These are phyloP conservation scores for Camellia granthamiana DNA, from an alignment of 148 eudicot genomes.

Conservation along the genomic window DNA sequence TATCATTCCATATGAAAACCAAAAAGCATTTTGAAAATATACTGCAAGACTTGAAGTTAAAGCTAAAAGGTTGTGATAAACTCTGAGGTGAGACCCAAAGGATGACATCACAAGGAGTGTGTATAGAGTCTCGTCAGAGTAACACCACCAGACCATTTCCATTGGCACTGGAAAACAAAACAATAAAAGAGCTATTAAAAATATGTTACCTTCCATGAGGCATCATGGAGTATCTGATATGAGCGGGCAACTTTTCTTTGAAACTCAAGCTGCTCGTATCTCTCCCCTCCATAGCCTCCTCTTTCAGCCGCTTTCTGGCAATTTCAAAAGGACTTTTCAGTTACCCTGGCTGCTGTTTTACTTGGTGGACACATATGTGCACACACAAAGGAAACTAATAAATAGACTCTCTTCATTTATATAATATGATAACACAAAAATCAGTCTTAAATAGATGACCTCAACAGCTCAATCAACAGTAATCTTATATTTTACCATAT, in stretches of 20 bases:
- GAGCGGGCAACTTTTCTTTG: constrained; percentile 72
- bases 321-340: constrained; percentile 9
- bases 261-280: constrained; percentile 92
- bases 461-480: constrained; percentile 3
- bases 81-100: background rate
- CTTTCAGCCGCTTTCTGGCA: constrained; percentile 93
- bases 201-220: constrained; percentile 74
- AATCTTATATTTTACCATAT: background rate
- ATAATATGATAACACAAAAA: background rate
- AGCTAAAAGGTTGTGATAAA: background rate
- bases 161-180: too few species aligned
- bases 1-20: background rate
- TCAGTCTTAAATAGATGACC: background rate
- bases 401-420: background rate
- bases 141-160: background rate
- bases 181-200: background rate
- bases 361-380: background rate
- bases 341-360: background rate
- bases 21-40: background rate
- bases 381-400: constrained; percentile 4
- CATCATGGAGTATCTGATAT: constrained; percentile 59
- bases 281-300: constrained; percentile 97
- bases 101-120: background rate
- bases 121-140: background rate
- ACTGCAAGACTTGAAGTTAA: background rate